Evolutionary conservation across 371 early-diverging fungal genomes (phyloP), one percentile per base, ranked within the genome.

Genomic region (Coemansia sp.): DNA sequence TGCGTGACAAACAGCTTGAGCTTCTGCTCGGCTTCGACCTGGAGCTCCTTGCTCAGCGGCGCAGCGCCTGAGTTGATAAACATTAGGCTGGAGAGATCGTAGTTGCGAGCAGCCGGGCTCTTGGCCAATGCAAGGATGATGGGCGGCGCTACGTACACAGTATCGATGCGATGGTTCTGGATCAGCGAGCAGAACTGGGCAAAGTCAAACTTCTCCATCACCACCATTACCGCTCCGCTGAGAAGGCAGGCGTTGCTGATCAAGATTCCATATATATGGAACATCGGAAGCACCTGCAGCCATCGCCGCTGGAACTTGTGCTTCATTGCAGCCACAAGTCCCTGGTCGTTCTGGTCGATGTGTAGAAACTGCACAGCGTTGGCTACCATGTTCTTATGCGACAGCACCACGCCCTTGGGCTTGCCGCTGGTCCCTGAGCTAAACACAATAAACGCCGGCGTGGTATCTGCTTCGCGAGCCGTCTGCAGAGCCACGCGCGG

Each of bases 341-440:
- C 66, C 4, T 50, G 52, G 63, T 71, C 58, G 54, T 43, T 36
- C 6, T 26, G 12, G 1, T 62, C 62, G 31, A 64, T 35, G 9
- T n/a, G 42, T 40, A 66, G 34, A 52, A 70, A 61, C 51, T 80
- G 81, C 34, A 59, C 45, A 30, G 78, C 68, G 45, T 80, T 74
- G 39, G 85, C 66, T 5, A 85, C 69, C 45, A 85, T 66, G 77
- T 88, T 89, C 10, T 59, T 36, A 63, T 89, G 88, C 20, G 86
- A 81, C 1, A 88, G 76, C 49, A 85, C 68, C 8, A 84, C 90
- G n/a, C 89, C 90, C 72, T 82, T 83, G 8, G 81, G 77, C 20
- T 62, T 54, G 35, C 81, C 81, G 5, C 94, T 93, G 11, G 94
- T 95, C 26, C 96, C 96, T 5, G 90, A 90, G 35, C 91, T 91